Percentiles rank a stretch among this genome's conserved stretches.
These are phyloP conservation scores for Omphalea diandra DNA, from an alignment of 441 rosid species.

Conservation along the genomic window DNA sequence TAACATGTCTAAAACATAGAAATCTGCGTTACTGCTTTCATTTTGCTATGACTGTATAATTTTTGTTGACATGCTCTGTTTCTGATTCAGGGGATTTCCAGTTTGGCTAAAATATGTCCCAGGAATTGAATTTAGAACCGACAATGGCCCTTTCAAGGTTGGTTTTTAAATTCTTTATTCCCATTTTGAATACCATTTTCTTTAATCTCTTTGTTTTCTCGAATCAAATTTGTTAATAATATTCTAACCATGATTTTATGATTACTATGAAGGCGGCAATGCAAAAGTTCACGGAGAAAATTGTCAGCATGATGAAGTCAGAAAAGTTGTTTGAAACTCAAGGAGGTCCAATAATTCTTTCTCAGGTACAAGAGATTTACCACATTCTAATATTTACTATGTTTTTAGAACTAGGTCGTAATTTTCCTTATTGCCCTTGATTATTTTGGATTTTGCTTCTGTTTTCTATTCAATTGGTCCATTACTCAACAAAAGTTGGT, in stretches of 20 bases:
- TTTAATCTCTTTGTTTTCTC: neutral
- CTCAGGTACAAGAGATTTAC: constrained; percentile 57
- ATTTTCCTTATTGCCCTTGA: constrained; percentile 6
- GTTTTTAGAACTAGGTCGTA: constrained; percentile 8
- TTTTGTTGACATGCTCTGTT: neutral
- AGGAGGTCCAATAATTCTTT: constrained; percentile 94
- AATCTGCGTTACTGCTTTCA: constrained; percentile 39
- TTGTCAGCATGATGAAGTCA: constrained; percentile 88
- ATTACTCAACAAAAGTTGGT: constrained; percentile 6
- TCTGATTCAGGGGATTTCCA: constrained; percentile 77
- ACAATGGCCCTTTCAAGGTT: constrained; percentile 92
- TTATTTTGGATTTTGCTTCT: neutral
- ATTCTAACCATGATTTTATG: constrained; percentile 7
- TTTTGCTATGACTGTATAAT: neutral
- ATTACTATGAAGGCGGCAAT: constrained; percentile 39
- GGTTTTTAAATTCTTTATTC: constrained; percentile 26
- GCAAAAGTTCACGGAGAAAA: constrained; percentile 80
- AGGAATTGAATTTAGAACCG: constrained; percentile 83
- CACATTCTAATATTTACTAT: neutral
- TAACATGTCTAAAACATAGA: constrained; percentile 49
- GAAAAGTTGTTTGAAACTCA: constrained; percentile 78
- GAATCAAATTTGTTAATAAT: neutral
- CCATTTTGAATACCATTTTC: neutral
- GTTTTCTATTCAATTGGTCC: constrained; percentile 11
- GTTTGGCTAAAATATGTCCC: constrained; percentile 94